Evolutionary conservation across 2,329 filamentous ascomycete genomes (phyloP).

Genomic region (Falciphora oryzae): DNA sequence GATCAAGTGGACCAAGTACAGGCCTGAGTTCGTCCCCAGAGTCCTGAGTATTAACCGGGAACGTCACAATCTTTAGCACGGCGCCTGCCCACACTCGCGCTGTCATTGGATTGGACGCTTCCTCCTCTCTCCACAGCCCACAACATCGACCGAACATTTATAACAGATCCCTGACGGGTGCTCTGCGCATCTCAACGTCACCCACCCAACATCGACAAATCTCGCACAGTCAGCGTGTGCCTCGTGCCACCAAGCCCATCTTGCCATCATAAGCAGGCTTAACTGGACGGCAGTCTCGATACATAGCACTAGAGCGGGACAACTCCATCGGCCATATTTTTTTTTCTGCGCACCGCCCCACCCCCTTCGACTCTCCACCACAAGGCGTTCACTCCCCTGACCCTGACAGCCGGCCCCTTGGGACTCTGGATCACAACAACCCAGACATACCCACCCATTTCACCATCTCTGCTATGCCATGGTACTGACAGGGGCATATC

Average conservation of each 20-base stretch:
- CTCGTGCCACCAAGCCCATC: neutral
- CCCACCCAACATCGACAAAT: neutral
- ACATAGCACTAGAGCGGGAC: neutral
- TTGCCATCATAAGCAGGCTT: neutral
- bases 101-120: slow-evolving; percentile 2
- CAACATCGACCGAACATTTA: slow-evolving; percentile 4
- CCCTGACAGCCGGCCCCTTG: neutral
- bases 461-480: neutral
- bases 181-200: neutral
- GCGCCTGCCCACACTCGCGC: neutral
- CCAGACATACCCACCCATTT: neutral
- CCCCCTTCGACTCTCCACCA: neutral
- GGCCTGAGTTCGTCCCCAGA: neutral
- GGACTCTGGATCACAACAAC: neutral
- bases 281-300: neutral
- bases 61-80: slow-evolving; percentile 1
- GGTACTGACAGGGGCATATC: neutral
- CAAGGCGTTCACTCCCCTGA: neutral
- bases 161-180: neutral
- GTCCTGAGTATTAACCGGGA: slow-evolving; percentile 8
- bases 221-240: neutral
- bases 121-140: neutral
- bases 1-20: slow-evolving; percentile 1
- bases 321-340: neutral
- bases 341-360: neutral